Conservation (phyloP, 306 rosid genomes). For the Purshia tridentata region DNA sequence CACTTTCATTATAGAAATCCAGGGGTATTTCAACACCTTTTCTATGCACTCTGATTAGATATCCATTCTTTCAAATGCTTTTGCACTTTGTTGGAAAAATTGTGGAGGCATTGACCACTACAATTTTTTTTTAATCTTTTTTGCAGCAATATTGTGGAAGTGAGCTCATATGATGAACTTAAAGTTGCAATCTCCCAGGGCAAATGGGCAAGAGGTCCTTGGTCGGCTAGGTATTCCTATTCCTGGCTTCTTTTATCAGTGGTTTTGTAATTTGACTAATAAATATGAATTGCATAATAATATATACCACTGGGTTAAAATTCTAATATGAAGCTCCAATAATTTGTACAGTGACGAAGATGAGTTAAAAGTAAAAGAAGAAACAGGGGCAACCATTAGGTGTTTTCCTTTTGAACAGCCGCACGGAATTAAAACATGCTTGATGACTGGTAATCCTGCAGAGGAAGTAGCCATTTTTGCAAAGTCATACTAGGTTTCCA, state of each 20-base stretch:
- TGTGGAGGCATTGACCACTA: slow-evolving; percentile 14
- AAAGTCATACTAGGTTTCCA: slow-evolving; percentile 64
- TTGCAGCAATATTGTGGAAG: slow-evolving; percentile 88
- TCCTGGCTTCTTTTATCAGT: background rate
- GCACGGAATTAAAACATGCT: slow-evolving; percentile 60
- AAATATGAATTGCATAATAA: background rate
- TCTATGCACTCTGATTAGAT: background rate
- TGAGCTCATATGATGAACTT: slow-evolving; percentile 82
- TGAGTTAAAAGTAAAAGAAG: slow-evolving; percentile 88
- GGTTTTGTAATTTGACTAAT: background rate
- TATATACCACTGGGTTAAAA: background rate
- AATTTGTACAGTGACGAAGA: slow-evolving; percentile 60
- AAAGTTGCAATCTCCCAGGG: slow-evolving; percentile 82
- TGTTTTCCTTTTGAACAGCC: slow-evolving; percentile 94
- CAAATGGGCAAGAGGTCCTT: slow-evolving; percentile 99
- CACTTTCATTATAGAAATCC: background rate
- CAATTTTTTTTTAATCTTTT: background rate
- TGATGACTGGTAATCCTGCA: slow-evolving; percentile 83
- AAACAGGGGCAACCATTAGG: slow-evolving; percentile 95
- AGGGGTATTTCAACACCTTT: background rate
- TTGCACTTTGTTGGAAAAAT: slow-evolving; percentile 6
- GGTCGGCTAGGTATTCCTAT: slow-evolving; percentile 88
- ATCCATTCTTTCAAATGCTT: background rate
- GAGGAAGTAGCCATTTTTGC: slow-evolving; percentile 93
- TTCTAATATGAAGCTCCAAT: slow-evolving; percentile 28